Evolutionary conservation across 2,329 filamentous ascomycete species (phyloP).

Genomic region (Fusarium penzigii): DNA sequence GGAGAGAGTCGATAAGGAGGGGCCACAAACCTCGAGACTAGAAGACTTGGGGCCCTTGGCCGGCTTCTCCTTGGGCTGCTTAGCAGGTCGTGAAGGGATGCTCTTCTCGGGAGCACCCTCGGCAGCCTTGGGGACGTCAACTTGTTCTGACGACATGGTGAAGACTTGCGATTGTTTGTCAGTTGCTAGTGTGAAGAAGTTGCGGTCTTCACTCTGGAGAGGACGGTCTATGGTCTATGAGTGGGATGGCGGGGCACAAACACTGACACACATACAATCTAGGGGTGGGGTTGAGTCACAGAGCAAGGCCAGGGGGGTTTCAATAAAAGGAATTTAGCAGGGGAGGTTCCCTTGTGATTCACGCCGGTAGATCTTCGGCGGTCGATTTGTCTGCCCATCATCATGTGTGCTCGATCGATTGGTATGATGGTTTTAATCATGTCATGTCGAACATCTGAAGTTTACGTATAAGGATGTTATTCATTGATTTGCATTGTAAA

Average conservation of each 20-base stretch:
- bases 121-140: constrained; percentile 35
- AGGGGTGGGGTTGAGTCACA: constrained; percentile 40
- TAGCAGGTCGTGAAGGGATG: constrained; percentile 38
- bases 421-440: constrained; percentile 2
- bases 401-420: background rate
- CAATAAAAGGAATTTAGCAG: background rate
- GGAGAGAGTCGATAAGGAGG: constrained; percentile 4
- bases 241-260: constrained; percentile 34
- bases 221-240: too few species aligned
- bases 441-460: constrained; percentile 1
- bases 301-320: constrained; percentile 7
- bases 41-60: constrained; percentile 62
- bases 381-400: constrained; percentile 1
- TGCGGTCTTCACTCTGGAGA: constrained; percentile 24
- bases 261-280: constrained; percentile 26
- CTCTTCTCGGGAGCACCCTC: constrained; percentile 36
- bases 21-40: constrained; percentile 47
- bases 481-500: background rate
- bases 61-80: constrained; percentile 38
- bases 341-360: background rate
- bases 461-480: background rate
- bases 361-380: constrained; percentile 7
- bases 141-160: constrained; percentile 42
- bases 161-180: constrained; percentile 20
- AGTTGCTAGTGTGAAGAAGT: constrained; percentile 27